Evolutionary conservation across 164 flowering plant species (phyloP), one percentile per base, ranked within the genome.

Genomic region (Paratinospora sagittata): DNA sequence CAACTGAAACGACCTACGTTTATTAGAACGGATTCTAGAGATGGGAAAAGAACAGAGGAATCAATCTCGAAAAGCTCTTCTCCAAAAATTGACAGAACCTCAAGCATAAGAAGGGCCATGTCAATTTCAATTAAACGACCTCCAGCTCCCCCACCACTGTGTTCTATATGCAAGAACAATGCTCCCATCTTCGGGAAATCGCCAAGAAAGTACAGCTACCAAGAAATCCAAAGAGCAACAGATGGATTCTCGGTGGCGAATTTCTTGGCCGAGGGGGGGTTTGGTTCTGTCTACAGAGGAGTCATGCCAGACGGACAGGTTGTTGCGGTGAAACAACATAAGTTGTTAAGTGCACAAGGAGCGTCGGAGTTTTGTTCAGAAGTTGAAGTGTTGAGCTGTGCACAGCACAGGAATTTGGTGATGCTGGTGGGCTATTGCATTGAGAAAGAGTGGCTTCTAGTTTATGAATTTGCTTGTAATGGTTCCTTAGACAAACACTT

Each of bases 381-480:
- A 63, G 81, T 83, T 68, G 85, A 83, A 74, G 83, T 80, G 26
- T 45, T 85, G 73, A 85, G 85, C 75, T 83, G 88, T 71, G 86
- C 82, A 5, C 85, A 85, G 74, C 88, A 85, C 45, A 65, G 79
- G 71, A 85, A 83, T 68, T 69, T 85, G 72, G 88, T 83, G n/a
- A 74, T 81, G 80, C 43, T 85, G 72, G 80, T 85, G 8, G 86
- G 86, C 12, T 85, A 78, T 19, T 80, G 88, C 76, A 77, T 71
- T 27, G 85, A 85, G 27, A 75, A 13, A 23, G 78, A 73, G 17
- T 76, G 85, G 82, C 77, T 83, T 5, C 78, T 83, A 0, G 77
- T 83, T 1, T 85, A 81, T 21, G 85, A 81, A 77, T 85, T 75
- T 52, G 78, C 78, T 21, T 83, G 88, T 79, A 81, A 83, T 76